Conservation (phyloP, 2,329 filamentous ascomycete genomes). For the Botrytis elliptica region DNA sequence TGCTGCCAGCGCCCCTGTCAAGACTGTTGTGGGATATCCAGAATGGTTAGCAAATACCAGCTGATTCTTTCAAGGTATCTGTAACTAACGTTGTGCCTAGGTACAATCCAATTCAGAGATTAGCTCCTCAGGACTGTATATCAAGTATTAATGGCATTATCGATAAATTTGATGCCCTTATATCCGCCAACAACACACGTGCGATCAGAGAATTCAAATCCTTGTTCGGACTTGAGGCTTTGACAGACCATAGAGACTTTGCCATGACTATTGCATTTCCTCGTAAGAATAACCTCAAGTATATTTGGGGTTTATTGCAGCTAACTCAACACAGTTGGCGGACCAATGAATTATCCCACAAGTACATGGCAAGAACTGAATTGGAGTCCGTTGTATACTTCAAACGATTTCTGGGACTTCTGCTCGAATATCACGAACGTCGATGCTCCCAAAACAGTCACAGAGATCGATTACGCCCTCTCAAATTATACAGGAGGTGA, state of each 20-base stretch:
- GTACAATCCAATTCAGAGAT: slow-evolving; percentile 49
- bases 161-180: slow-evolving; percentile 49
- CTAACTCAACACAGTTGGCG: slow-evolving; percentile 39
- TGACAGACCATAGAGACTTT: slow-evolving; percentile 49
- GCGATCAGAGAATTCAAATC: slow-evolving; percentile 48
- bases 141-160: slow-evolving; percentile 49
- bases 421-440: slow-evolving; percentile 52
- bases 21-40: slow-evolving; percentile 46
- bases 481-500: slow-evolving; percentile 50
- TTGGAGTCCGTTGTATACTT: slow-evolving; percentile 46
- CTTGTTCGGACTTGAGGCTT: slow-evolving; percentile 47
- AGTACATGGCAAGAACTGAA: slow-evolving; percentile 55
- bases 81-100: slow-evolving; percentile 17
- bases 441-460: slow-evolving; percentile 45
- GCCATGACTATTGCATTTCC: slow-evolving; percentile 50
- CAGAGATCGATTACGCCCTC: slow-evolving; percentile 46
- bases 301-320: neutral
- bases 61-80: neutral
- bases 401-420: slow-evolving; percentile 52
- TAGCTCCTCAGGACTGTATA: slow-evolving; percentile 50
- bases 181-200: slow-evolving; percentile 43
- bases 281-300: slow-evolving; percentile 19
- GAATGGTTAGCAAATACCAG: slow-evolving; percentile 43
- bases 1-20: slow-evolving; percentile 46
- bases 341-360: slow-evolving; percentile 49